Conservation (phyloP, 1,284 basidiomycete species). For the Ustilago nuda region DNA sequence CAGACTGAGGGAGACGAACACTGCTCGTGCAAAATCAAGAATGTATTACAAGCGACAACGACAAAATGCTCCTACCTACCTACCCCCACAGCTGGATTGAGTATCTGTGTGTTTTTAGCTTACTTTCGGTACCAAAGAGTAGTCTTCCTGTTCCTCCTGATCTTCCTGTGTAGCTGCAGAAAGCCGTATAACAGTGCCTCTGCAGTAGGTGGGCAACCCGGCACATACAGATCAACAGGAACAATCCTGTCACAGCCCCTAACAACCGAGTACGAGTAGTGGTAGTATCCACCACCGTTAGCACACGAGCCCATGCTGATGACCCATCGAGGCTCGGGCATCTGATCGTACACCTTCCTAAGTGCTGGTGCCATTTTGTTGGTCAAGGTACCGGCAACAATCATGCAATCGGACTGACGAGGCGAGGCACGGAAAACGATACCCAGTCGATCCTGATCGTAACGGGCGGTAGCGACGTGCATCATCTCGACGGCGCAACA, state of each 20-base stretch:
- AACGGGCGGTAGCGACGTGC: slow-evolving; percentile 97
- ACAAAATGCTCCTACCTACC: not conserved
- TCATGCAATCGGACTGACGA: slow-evolving; percentile 98
- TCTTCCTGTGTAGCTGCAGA: slow-evolving; percentile 95
- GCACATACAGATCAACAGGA: slow-evolving; percentile 87
- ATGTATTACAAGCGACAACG: slow-evolving; percentile 9
- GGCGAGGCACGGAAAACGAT: slow-evolving; percentile 98
- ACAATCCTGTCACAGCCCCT: slow-evolving; percentile 99
- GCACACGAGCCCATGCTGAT: slow-evolving; percentile 99
- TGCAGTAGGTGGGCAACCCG: slow-evolving; percentile 87
- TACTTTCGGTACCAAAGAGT: slow-evolving; percentile 81
- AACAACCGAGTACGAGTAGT: slow-evolving; percentile 96
- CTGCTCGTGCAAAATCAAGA: not conserved
- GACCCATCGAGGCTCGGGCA: slow-evolving; percentile 78
- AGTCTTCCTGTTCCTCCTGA: slow-evolving; percentile 88
- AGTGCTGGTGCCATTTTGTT: slow-evolving; percentile 96
- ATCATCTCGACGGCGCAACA: slow-evolving; percentile 94
- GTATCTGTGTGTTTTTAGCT: not conserved
- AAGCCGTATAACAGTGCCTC: slow-evolving; percentile 80
- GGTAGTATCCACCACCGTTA: slow-evolving; percentile 96
- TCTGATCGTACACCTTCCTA: slow-evolving; percentile 66
- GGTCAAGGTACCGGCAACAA: slow-evolving; percentile 97
- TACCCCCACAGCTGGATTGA: no score
- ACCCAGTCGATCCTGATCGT: slow-evolving; percentile 97
- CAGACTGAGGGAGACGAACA: not conserved